phyloP scores from a whole-genome alignment of 1,284 basidiomycete genomes.

The Pseudozyma tsukubaensis region DNA sequence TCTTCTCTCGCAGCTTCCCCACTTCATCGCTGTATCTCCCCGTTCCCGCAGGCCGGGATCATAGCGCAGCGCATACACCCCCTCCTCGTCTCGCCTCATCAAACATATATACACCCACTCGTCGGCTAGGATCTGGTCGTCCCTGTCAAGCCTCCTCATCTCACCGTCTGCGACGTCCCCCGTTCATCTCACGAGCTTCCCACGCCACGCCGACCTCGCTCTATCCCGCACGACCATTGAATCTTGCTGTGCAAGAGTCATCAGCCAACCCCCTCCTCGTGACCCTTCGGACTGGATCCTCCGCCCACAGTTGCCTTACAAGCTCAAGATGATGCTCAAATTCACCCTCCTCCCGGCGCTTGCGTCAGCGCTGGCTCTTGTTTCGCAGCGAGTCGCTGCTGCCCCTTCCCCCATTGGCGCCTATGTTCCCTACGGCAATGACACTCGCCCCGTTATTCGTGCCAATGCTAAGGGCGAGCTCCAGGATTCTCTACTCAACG shows the following conservation, averaged over 20 bases:
- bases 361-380: conserved; percentile 24
- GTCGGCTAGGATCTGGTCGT: neutral
- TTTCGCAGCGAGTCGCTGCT: conserved; percentile 17
- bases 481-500: conserved; percentile 39
- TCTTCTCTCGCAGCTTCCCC: neutral
- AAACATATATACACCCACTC: conserved; percentile 11
- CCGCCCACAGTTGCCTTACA: neutral
- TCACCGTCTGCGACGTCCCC: neutral
- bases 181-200: neutral
- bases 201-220: too few relatives aligned
- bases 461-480: conserved; percentile 29
- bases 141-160: neutral
- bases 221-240: too few relatives aligned
- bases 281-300: too few relatives aligned
- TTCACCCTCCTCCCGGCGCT: conserved; percentile 17
- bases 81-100: conserved; percentile 1
- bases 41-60: conserved; percentile 12
- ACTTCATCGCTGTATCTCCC: neutral
- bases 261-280: too few relatives aligned
- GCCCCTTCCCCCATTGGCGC: conserved; percentile 26
- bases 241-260: too few relatives aligned
- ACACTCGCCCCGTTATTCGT: conserved; percentile 41
- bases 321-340: conserved; percentile 24
- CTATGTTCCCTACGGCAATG: conserved; percentile 27
- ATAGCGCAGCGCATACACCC: neutral